Conservation (phyloP, 73 alveolate genomes). For the Paramecium octaurelia region DNA sequence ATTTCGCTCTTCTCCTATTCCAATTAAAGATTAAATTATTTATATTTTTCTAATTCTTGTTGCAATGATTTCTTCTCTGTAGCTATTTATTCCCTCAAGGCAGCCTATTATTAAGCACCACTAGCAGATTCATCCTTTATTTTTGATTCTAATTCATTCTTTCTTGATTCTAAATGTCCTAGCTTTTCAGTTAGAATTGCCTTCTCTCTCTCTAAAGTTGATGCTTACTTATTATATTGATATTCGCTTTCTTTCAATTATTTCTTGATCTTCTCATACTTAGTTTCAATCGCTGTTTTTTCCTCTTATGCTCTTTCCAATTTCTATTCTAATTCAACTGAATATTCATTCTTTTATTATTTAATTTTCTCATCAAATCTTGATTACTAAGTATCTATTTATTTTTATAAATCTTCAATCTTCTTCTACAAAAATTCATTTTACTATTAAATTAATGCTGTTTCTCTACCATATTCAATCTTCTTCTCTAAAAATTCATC, state of each 20-base stretch:
- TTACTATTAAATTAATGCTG: constrained; percentile 73
- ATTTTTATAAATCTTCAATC: constrained; percentile 80
- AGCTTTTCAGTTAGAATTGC: constrained; percentile 59
- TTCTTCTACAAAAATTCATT: constrained; percentile 76
- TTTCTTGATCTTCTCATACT: constrained; percentile 72
- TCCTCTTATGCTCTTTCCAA: constrained; percentile 73
- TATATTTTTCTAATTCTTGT: constrained; percentile 68
- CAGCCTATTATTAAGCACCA: constrained; percentile 47
- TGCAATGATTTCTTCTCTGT: constrained; percentile 61
- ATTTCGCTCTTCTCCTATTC: constrained; percentile 65
- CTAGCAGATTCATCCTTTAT: constrained; percentile 68
- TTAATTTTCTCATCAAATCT: constrained; percentile 76
- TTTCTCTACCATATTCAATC: constrained; percentile 77
- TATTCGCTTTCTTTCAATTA: constrained; percentile 74
- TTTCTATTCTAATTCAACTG: constrained; percentile 68
- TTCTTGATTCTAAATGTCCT: constrained; percentile 55
- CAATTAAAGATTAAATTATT: constrained; percentile 60
- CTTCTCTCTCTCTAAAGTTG: constrained; percentile 72
- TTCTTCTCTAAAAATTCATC: constrained; percentile 77
- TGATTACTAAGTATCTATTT: constrained; percentile 68
- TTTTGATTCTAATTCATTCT: constrained; percentile 60
- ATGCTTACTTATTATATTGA: constrained; percentile 66
- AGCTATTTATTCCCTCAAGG: constrained; percentile 60
- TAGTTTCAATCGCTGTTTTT: constrained; percentile 66
- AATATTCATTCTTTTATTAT: constrained; percentile 66